phyloP scores from a whole-genome alignment of 2,329 filamentous ascomycete genomes.

The Pyricularia pennisetigena region DNA sequence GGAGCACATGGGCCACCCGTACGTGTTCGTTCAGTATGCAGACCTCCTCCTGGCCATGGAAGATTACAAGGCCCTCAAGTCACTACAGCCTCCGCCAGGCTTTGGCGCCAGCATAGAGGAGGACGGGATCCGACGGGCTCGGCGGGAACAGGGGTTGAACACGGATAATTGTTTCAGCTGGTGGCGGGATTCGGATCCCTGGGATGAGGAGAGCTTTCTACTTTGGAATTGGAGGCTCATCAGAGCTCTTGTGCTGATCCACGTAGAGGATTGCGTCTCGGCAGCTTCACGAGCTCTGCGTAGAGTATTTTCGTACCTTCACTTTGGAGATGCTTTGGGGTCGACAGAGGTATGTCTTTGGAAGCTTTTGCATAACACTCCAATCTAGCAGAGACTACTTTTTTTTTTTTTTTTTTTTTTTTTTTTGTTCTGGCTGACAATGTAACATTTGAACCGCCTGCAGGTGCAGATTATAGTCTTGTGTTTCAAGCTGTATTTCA shows the following conservation, averaged over 20 bases:
- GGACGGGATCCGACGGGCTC: neutral
- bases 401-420: too few relatives aligned
- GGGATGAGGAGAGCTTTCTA: neutral
- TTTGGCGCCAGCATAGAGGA: neutral
- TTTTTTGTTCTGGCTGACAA: too few relatives aligned
- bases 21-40: slow-evolving; percentile 16
- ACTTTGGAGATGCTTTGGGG: neutral
- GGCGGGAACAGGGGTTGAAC: neutral
- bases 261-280: neutral
- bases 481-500: neutral
- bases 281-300: neutral
- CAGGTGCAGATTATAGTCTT: slow-evolving; percentile 1
- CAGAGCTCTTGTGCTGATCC: neutral
- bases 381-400: too few relatives aligned
- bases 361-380: too few relatives aligned
- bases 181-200: too few relatives aligned
- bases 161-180: neutral
- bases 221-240: slow-evolving; percentile 1
- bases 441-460: neutral
- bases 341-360: neutral
- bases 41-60: slow-evolving; percentile 18
- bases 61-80: slow-evolving; percentile 11
- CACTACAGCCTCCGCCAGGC: neutral
- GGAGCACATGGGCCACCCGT: slow-evolving; percentile 14
- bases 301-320: neutral